Conservation (phyloP, 106 monocot species). For the Narthecium ossifragum region DNA sequence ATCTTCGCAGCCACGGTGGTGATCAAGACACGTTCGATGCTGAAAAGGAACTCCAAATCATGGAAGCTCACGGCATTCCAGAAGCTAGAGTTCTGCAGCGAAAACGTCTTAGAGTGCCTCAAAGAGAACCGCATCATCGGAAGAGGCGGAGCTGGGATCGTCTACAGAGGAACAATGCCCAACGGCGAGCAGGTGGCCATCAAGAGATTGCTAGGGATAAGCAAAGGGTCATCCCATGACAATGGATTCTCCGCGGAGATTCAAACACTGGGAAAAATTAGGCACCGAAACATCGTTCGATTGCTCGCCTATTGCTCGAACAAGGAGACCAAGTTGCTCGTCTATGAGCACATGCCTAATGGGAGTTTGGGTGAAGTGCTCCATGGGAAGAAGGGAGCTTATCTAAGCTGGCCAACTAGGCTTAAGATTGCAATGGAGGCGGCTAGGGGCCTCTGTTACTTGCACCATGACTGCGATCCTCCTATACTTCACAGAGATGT, state of each 20-base stretch:
- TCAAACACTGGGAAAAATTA: constrained; percentile 48
- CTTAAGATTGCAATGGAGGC: constrained; percentile 45
- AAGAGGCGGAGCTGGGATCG: constrained; percentile 42
- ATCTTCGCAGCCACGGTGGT: constrained; percentile 32
- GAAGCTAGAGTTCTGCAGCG: constrained; percentile 47
- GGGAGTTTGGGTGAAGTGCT: constrained; percentile 58
- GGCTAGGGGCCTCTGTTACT: constrained; percentile 51
- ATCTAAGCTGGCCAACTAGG: constrained; percentile 36
- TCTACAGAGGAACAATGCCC: constrained; percentile 43
- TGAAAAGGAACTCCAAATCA: constrained; percentile 27
- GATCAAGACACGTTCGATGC: constrained; percentile 27
- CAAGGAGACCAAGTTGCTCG: constrained; percentile 47
- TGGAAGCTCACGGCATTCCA: constrained; percentile 82
- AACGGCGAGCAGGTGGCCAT: constrained; percentile 45
- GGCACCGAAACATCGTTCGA: constrained; percentile 60
- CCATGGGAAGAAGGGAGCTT: constrained; percentile 38
- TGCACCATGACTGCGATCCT: constrained; percentile 57
- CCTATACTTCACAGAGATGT: constrained; percentile 58
- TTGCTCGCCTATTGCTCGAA: constrained; percentile 45
- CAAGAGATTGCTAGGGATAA: constrained; percentile 36
- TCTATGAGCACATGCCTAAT: constrained; percentile 66
- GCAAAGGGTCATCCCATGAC: constrained; percentile 31
- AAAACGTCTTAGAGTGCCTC: constrained; percentile 60
- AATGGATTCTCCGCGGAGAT: constrained; percentile 56
- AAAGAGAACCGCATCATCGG: constrained; percentile 56